Base-by-base conservation (phyloP, 495 filamentous ascomycete genomes). In the Diplogelasinospora grovesii region DNA sequence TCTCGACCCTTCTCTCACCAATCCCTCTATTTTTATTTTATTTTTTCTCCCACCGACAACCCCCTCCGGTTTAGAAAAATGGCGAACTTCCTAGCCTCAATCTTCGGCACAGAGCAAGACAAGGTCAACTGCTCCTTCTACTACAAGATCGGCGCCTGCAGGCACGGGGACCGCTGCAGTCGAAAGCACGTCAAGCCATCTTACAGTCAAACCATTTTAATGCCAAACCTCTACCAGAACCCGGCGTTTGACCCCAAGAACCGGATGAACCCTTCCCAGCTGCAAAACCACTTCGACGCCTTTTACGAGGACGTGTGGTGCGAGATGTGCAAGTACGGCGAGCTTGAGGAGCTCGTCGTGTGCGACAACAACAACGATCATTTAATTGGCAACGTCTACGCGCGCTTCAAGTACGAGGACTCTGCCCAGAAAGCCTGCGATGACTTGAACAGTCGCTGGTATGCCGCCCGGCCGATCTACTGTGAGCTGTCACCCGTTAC, bases 261-360 rank as follows among this genome's bases (percentile, higher is more conserved):
- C 72, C 89, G 89, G 66, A 93, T 96, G 85, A 95, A 92, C 67
- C 61, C 88, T 8, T 79, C 73, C 47, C 92, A 98, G 72, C 81
- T 95, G 60, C 90, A 96, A 69, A 93, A 90, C 69, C 92, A 98
- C 73, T 98, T 97, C 59, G 93, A 98, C 68, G 90, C 92, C 52
- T 98, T 98, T 71, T 98, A 98, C 72, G 92, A 98, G 70, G 92
- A 98, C 63, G 82, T 98, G 50, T 98, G 92, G 87, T 95, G 90
- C 72, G 92, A 98, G 75, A 86, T 98, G 83, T 90, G 85, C 81
- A 83, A 86, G 65, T 90, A 89, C 60, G 86, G 86, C 36, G 86
- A 93, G 69, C 66, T 89, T 9, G 86, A 93, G 68, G 86, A 93
- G 61, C 73, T 93, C 22, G 86, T 93, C 7, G 84, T 90, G 3